Conservation (phyloP, 495 filamentous ascomycete genomes). For the Tuber magnatum region DNA sequence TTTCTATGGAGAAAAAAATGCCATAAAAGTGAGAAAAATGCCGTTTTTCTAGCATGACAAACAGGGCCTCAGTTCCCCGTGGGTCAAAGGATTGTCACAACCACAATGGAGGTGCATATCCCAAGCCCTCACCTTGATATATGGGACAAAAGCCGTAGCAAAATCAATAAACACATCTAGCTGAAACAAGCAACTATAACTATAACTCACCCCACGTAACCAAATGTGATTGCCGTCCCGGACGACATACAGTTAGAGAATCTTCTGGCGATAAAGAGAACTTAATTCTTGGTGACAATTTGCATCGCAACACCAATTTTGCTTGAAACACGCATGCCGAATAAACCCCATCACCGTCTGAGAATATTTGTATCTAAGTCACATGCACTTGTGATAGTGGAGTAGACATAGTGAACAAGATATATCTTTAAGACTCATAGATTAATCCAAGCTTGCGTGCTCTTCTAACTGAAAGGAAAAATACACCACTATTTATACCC, state of each 20-base stretch:
- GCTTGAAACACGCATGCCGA: slow-evolving; percentile 30
- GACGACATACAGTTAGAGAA: slow-evolving; percentile 45
- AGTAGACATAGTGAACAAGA: no score
- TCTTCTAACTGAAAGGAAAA: no score
- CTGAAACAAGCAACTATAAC: background rate
- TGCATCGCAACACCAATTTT: slow-evolving; percentile 52
- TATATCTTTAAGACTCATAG: no score
- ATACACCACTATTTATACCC: no score
- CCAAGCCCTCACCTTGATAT: slow-evolving; percentile 27
- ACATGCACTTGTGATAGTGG: no score
- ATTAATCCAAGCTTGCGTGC: no score
- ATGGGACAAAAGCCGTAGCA: slow-evolving; percentile 64
- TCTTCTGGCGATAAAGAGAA: slow-evolving; percentile 52
- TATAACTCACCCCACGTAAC: background rate
- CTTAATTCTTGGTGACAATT: slow-evolving; percentile 46
- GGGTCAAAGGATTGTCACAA: background rate
- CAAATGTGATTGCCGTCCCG: background rate
- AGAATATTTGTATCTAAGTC: no score
- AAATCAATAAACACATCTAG: slow-evolving; percentile 50
- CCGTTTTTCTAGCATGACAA: no score
- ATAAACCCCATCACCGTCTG: slow-evolving; percentile 27
- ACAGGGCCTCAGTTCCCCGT: no score
- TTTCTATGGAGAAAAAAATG: no score
- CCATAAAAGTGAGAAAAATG: no score
- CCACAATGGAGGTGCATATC: no score